phyloP scores from a whole-genome alignment of 2,329 filamentous ascomycete genomes.

The Saccharata proteae region DNA sequence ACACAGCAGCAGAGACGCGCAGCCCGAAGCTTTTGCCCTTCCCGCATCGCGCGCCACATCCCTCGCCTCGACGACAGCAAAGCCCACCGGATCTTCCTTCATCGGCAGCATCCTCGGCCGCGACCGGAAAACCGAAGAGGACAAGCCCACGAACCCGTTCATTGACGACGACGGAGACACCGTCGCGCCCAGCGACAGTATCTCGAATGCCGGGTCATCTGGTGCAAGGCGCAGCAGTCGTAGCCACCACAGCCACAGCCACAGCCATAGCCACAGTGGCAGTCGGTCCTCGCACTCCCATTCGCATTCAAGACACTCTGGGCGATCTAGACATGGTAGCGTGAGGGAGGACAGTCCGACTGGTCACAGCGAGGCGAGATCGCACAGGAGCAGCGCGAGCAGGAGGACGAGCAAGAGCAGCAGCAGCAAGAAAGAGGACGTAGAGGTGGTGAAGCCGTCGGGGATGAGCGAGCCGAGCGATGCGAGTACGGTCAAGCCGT shows the following conservation, averaged over 20 bases:
- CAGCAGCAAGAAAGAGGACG: constrained; percentile 10
- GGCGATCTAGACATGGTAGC: constrained; percentile 1
- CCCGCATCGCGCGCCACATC: neutral
- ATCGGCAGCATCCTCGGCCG: constrained; percentile 26
- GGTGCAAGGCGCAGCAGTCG: constrained; percentile 18
- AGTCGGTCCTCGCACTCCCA: constrained; percentile 14
- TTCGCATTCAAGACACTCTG: constrained; percentile 13
- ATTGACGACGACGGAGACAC: constrained; percentile 30
- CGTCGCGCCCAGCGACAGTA: constrained; percentile 36
- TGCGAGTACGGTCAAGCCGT: constrained; percentile 21
- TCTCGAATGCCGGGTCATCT: constrained; percentile 27
- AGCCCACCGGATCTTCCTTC: constrained; percentile 18
- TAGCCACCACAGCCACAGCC: constrained; percentile 16
- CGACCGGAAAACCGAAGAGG: constrained; percentile 16
- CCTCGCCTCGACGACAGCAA: too few relatives aligned
- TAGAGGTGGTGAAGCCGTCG: constrained; percentile 9
- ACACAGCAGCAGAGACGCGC: too few relatives aligned
- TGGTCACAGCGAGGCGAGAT: constrained; percentile 2
- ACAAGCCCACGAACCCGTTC: too few relatives aligned
- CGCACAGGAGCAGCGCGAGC: constrained; percentile 8
- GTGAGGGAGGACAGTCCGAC: neutral
- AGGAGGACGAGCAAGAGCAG: constrained; percentile 12
- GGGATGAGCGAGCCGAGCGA: constrained; percentile 23
- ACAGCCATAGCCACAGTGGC: constrained; percentile 8
- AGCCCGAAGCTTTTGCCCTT: too few relatives aligned